A percentile compares a stretch with the other conserved stretches of the same genome.
These are phyloP conservation scores for Vitis rotundifolia DNA, from an alignment of 164 flowering plant species.

Conservation along the genomic window DNA sequence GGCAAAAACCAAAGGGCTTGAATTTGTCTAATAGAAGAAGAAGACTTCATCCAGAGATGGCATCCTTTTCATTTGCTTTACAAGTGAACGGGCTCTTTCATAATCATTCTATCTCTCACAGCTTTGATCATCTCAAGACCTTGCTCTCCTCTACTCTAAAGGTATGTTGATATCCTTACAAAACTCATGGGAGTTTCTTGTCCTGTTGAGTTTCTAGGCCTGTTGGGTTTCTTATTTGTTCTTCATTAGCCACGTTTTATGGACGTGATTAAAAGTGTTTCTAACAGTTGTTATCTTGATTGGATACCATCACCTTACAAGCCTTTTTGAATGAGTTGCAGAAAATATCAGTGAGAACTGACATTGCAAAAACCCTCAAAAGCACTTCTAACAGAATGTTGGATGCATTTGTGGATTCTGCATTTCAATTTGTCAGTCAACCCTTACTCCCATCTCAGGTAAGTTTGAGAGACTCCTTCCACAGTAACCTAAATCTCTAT, in stretches of 20 bases:
- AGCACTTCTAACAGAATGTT: conserved; percentile 12
- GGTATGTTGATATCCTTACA: not conserved
- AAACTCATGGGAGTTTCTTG: not conserved
- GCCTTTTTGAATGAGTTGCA: not conserved
- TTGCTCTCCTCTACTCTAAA: not conserved
- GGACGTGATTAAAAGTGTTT: not conserved
- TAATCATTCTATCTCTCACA: not conserved
- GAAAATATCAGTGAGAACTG: not conserved
- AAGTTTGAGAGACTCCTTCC: not conserved
- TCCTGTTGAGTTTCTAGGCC: not conserved
- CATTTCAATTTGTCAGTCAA: conserved; percentile 33
- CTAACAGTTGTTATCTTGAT: not conserved
- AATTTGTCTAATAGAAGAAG: too few relatives aligned
- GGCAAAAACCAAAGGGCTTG: too few relatives aligned
- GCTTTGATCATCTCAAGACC: not conserved
- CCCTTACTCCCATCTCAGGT: conserved; percentile 39
- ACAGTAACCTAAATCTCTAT: not conserved
- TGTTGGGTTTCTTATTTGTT: not conserved
- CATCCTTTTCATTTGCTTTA: too few relatives aligned
- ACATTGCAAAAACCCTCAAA: conserved; percentile 5
- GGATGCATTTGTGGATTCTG: conserved; percentile 29
- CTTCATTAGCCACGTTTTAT: not conserved
- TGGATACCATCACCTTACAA: not conserved
- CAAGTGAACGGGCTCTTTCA: not conserved
- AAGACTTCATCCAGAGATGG: too few relatives aligned